A percentile compares a stretch with the other conserved stretches of the same genome.
Evolutionary conservation across 108 stramenopile genomes (phyloP).

Genomic region (Nitzschia sp.): DNA sequence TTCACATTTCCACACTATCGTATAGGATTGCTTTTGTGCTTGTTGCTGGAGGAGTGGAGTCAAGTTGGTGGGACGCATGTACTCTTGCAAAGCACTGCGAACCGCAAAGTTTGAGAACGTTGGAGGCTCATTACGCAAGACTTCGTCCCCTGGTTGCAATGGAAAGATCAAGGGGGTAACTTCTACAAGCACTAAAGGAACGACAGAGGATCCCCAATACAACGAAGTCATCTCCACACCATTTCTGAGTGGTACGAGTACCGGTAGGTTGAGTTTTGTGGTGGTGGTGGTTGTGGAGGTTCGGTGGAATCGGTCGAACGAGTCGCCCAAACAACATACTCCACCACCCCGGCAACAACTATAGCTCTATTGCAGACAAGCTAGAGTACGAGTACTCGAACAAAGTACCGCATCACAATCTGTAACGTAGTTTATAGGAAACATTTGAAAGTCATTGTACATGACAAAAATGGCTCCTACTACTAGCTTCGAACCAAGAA

Average conservation of each 20-base stretch:
- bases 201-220: slow-evolving; percentile 16
- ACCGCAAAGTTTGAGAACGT: slow-evolving; percentile 23
- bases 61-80: no score
- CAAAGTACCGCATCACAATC: no score
- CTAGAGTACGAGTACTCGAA: no score
- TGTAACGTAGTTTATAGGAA: no score
- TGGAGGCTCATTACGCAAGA: slow-evolving; percentile 1
- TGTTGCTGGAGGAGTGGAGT: no score
- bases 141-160: neutral
- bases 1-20: neutral
- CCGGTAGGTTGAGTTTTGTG: neutral
- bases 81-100: slow-evolving; percentile 11
- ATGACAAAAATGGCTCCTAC: no score
- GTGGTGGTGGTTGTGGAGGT: neutral
- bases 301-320: no score
- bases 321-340: no score
- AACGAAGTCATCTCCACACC: slow-evolving; percentile 12
- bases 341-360: no score
- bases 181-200: slow-evolving; percentile 28
- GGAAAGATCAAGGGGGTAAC: slow-evolving; percentile 25
- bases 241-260: neutral
- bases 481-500: no score
- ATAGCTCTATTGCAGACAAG: no score
- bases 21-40: neutral
- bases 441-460: no score